Conservation (phyloP, 768 basidiomycete species). For the Paxillus ammoniavirescens region DNA sequence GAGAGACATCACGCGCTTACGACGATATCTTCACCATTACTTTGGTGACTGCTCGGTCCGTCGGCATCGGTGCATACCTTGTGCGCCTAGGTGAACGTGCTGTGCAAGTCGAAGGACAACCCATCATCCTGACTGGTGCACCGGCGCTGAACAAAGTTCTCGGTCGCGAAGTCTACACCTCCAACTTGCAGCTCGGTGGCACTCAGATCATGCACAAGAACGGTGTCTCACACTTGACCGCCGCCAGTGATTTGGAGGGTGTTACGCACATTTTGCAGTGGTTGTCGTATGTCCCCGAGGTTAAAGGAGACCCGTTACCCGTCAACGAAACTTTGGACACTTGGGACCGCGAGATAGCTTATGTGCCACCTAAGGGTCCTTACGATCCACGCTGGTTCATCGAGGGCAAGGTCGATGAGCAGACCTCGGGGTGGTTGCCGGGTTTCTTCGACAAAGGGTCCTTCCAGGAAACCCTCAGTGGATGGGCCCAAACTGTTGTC, state of each 20-base stretch:
- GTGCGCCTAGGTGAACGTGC: slow-evolving; percentile 97
- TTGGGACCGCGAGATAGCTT: slow-evolving; percentile 93
- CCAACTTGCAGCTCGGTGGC: slow-evolving; percentile 96
- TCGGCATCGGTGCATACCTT: slow-evolving; percentile 98
- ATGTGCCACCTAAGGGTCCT: slow-evolving; percentile 86
- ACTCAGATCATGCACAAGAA: slow-evolving; percentile 99
- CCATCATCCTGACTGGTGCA: slow-evolving; percentile 98
- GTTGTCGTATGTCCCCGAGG: slow-evolving; percentile 90
- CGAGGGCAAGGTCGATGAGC: slow-evolving; percentile 88
- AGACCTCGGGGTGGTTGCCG: slow-evolving; percentile 67
- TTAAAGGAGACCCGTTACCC: slow-evolving; percentile 77
- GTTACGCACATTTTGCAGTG: slow-evolving; percentile 92
- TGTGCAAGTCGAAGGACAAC: slow-evolving; percentile 98
- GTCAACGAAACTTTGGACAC: slow-evolving; percentile 67
- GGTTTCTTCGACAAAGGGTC: slow-evolving; percentile 98
- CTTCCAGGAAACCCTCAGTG: slow-evolving; percentile 98
- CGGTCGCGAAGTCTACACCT: slow-evolving; percentile 98
- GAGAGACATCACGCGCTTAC: slow-evolving; percentile 97
- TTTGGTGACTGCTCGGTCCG: slow-evolving; percentile 96
- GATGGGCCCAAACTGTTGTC: slow-evolving; percentile 99
- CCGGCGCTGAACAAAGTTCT: slow-evolving; percentile 97
- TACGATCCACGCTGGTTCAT: slow-evolving; percentile 99
- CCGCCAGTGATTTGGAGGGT: slow-evolving; percentile 93
- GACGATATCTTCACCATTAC: slow-evolving; percentile 99
- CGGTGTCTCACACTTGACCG: slow-evolving; percentile 95